phyloP scores from a whole-genome alignment of 257 asterid genomes.

The Solanum peruvianum region DNA sequence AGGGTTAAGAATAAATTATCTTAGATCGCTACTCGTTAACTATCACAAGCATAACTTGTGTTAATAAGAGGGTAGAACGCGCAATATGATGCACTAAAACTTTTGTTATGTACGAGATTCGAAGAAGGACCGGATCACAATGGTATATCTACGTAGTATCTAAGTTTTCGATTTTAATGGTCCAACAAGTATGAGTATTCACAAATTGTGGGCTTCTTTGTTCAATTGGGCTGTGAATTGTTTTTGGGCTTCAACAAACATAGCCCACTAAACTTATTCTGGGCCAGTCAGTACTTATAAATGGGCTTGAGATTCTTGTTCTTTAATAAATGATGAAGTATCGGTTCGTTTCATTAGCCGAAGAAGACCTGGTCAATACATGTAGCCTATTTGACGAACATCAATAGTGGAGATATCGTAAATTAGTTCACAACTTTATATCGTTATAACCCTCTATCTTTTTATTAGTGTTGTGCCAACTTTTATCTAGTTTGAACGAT shows the following conservation, averaged over 20 bases:
- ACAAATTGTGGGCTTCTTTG: neutral
- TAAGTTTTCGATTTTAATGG: too few relatives aligned
- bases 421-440: neutral
- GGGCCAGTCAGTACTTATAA: neutral
- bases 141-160: too few relatives aligned
- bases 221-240: neutral
- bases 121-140: neutral
- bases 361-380: neutral
- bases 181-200: too few relatives aligned
- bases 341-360: neutral
- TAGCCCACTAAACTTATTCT: neutral
- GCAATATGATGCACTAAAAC: too few relatives aligned
- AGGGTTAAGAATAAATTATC: neutral
- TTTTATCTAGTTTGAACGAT: neutral
- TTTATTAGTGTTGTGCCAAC: neutral
- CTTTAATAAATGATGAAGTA: neutral
- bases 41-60: too few relatives aligned
- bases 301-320: neutral
- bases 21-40: too few relatives aligned
- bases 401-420: neutral
- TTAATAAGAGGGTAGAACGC: too few relatives aligned
- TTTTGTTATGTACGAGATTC: too few relatives aligned
- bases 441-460: neutral
- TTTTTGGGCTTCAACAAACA: neutral
- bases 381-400: too few relatives aligned